Base-by-base conservation (phyloP, 2,329 filamentous ascomycete species). In the Pseudogymnoascus sp. region DNA sequence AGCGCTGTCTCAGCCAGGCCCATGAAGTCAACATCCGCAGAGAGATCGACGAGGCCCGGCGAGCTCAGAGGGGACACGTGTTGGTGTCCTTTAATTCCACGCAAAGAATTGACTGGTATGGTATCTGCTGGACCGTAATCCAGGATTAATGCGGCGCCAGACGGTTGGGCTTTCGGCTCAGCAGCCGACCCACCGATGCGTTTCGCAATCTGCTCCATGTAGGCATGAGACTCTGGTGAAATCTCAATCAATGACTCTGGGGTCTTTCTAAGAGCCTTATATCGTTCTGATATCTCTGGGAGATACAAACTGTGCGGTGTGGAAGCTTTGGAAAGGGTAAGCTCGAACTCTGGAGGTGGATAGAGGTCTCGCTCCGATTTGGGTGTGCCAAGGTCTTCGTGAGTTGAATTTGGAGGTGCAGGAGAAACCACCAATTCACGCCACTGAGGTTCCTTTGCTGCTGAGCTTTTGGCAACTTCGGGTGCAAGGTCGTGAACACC, bases 21-120 rank as follows among this genome's bases (percentile, higher is more conserved):
- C 0, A 84, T 83, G 72, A 99, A 99, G 74, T 99, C 94, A 0
- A 99, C 94, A 71, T 99, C 93, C 0, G 90, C 93, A 67, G 87
- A 92, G 21, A 99, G 80, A 72, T 99, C 94, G 2, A 95, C 92
- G 27, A 88, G 82, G 0, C 94, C 94, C 0, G 94, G 90, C 5
- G 84, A 80, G 0, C 83, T 81, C 69, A 99, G 91, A 3, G 94
- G 91, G 21, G 86, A 92, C 51, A 96, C 89, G 25, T 82, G 81
- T 25, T 80, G 78, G 76, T 99, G 94, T 12, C 81, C 79, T 36
- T 86, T 84, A 74, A 99, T 97, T 21, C 94, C 94, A 33, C 94
- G 89, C 21, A 99, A 82, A 0, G 92, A 95, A 79, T 96, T 96
- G 64, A 89, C 80, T 2, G 94, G 94, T 58, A 99, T 86, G 0